Evolutionary conservation across 192 early-diverging fungal species (phyloP), one percentile per base, ranked within the genome.

Genomic region (Coemansia biformis): DNA sequence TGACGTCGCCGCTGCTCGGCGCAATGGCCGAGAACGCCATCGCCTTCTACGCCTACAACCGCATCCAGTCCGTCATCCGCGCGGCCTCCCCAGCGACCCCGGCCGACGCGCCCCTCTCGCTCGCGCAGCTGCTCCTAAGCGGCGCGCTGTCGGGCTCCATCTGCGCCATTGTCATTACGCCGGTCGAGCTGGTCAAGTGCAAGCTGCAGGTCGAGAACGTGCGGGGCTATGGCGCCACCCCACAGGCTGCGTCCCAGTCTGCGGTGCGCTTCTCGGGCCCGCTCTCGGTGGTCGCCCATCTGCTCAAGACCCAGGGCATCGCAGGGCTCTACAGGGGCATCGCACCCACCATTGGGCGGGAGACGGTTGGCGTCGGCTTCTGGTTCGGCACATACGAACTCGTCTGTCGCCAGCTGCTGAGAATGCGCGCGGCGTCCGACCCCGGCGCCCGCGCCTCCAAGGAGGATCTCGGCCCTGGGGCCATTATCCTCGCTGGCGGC

Each of bases 321-420:
- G 39, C 37, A 0, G 70, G 55, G 12, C 40, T 78, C 13, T 76
- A 72, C 48, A 63, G 50, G 48, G 78, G 76, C 3, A 64, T 70
- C 28, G 22, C 47, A 8, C 69, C 66, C 0, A 99, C 94, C 1
- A 75, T 95, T 34, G 66, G 93, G 17, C 83, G 94, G 19, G 96
- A 99, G 64, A 79, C 83, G 1, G 79, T 85, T 26, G 96, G 94
- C n/a, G 89, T 92, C 18, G 92, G 83, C 10, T 87, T 85, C 19
- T 99, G 96, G 96, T 99, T 99, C 54, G 94, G 96, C 50, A 79
- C 84, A 1, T 99, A 99, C 51, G 96, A 99, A 66, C 58, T 82
- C 29, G 77, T 85, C 3, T 81, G 83, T 44, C 62, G 62, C 14
- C 55, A 28, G 73, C 86, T 73, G 53, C 86, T 48, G 37, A 50